A percentile compares a stretch with the other conserved stretches of the same genome.
These are phyloP conservation scores for Roridomyces roridus DNA, from an alignment of 768 basidiomycete genomes.

Conservation along the genomic window DNA sequence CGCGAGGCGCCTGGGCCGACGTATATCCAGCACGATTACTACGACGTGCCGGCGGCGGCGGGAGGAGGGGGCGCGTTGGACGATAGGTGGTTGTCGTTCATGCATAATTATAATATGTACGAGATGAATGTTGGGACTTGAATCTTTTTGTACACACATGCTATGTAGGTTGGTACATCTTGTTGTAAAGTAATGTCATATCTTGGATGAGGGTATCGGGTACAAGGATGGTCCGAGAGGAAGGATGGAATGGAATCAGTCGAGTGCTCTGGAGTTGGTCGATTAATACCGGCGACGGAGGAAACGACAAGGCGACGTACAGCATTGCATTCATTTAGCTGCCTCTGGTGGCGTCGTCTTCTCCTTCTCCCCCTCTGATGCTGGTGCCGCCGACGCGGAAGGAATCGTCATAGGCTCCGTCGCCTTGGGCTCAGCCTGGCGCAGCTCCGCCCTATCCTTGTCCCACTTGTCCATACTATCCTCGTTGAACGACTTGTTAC, in stretches of 20 bases:
- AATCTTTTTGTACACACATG: not conserved
- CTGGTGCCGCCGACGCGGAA: not conserved
- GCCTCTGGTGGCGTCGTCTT: no score
- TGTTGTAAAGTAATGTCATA: no score
- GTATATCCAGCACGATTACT: slow-evolving; percentile 18
- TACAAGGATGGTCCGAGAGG: no score
- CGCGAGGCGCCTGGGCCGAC: slow-evolving; percentile 39
- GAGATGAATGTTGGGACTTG: slow-evolving; percentile 12
- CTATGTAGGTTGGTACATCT: not conserved
- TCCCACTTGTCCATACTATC: slow-evolving; percentile 48
- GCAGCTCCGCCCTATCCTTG: slow-evolving; percentile 38
- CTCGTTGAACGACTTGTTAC: slow-evolving; percentile 48
- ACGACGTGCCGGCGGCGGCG: not conserved
- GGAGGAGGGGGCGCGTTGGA: slow-evolving; percentile 34
- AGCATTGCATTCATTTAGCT: no score
- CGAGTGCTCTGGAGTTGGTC: no score
- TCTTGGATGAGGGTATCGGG: no score
- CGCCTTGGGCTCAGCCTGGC: slow-evolving; percentile 32
- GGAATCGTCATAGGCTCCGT: slow-evolving; percentile 31
- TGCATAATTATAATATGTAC: slow-evolving; percentile 27
- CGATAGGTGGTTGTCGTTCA: slow-evolving; percentile 48
- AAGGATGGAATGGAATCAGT: no score
- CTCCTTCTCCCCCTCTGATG: no score
- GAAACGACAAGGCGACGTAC: no score
- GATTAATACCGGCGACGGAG: no score